Conservation (phyloP, 2,329 filamentous ascomycete species). For the Apiospora pterosperma region DNA sequence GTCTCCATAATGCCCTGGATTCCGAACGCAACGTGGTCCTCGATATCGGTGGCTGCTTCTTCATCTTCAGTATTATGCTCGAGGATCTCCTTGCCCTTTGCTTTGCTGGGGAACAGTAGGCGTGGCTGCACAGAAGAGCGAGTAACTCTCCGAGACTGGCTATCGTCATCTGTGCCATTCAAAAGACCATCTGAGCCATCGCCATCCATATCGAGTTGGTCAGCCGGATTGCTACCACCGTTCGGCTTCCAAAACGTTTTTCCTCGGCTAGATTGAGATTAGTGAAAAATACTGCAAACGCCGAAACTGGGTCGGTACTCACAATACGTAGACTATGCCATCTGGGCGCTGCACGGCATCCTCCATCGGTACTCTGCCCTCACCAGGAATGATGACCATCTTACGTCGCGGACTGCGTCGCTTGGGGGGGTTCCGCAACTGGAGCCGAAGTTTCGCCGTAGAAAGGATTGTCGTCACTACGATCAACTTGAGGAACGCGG, state of each 20-base stretch:
- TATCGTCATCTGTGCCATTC: conserved; percentile 30
- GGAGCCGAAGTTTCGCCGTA: conserved; percentile 42
- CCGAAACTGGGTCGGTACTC: conserved; percentile 38
- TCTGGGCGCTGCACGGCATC: conserved; percentile 63
- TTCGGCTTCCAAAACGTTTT: conserved; percentile 73
- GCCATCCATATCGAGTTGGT: conserved; percentile 30
- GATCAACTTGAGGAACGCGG: conserved; percentile 65
- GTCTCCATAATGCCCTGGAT: conserved; percentile 26
- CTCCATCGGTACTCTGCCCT: conserved; percentile 57
- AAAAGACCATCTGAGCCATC: conserved; percentile 29
- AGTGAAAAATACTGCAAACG: conserved; percentile 6
- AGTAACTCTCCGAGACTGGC: conserved; percentile 48
- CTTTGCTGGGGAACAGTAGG: conserved; percentile 59
- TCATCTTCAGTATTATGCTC: conserved; percentile 47
- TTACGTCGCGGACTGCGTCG: conserved; percentile 52
- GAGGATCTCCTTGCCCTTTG: conserved; percentile 41
- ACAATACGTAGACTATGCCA: conserved; percentile 76
- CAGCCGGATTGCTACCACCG: conserved; percentile 31
- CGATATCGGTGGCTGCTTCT: conserved; percentile 57
- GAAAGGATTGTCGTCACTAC: conserved; percentile 70
- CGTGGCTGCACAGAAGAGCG: conserved; percentile 70
- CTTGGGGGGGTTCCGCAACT: conserved; percentile 36
- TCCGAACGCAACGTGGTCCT: conserved; percentile 39
- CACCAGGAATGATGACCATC: conserved; percentile 51
- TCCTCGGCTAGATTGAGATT: conserved; percentile 57